Base-by-base conservation (phyloP, 148 eudicot genomes). In the Rhododendron molle region DNA sequence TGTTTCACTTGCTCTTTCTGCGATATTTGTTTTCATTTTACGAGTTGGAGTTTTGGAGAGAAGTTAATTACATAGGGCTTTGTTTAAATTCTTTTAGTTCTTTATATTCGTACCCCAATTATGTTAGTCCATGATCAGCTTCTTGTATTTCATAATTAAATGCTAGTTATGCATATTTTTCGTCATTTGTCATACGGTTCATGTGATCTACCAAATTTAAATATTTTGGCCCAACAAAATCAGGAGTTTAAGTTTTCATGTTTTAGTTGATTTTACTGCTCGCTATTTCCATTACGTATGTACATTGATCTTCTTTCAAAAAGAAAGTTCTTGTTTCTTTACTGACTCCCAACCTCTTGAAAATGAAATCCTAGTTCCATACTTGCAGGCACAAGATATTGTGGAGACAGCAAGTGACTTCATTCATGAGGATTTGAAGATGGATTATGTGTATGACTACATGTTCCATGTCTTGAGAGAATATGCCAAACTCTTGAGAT, bases 391-490 rank as follows among this genome's bases (percentile, higher is more conserved):
- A 60, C 85, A 92, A 83, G 85, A 88, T 85, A 92, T 92, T 14
- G 93, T 89, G 44, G 86, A 88, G 28, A 86, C 34, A 6, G 93
- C 92, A 23, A 90, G 91, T 87, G 85, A 81, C 14, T 92, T 86
- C 83, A 89, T 46, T 92, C 47, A 83, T 9, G 38, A 43, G 90
- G 56, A 50, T 50, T 46, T 93, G 84, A 91, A 91, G 84, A 93
- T 96, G 94, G 95, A 96, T 65, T 46, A 46, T 9, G 94, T 94
- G 77, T 96, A 96, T 44, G 98, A 96, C 84, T 94, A 96, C 91
- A 96, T 96, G 96, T 89, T 94, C 71, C 96, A 96, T 88, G 87
- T 96, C 80, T 91, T 96, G 47, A 91, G 74, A 11, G 94, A 96
- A 85, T 96, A 94, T 46, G 85, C 98, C 3, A 96, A 92, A 88